A percentile compares a stretch with the other conserved stretches of the same genome.
phyloP scores from a whole-genome alignment of 768 basidiomycete species.

The Pisolithus marmoratus region DNA sequence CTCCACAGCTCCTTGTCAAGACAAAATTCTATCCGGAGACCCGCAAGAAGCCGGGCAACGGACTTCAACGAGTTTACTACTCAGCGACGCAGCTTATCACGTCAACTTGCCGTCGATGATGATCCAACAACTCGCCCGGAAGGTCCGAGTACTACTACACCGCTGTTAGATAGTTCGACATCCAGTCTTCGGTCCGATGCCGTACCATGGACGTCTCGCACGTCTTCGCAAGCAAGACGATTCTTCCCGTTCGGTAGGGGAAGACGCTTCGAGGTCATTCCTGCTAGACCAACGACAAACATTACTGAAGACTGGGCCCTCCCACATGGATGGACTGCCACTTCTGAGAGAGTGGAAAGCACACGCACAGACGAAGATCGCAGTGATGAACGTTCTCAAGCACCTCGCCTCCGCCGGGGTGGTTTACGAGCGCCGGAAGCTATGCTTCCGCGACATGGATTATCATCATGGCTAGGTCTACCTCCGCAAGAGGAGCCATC shows the following conservation, averaged over 20 bases:
- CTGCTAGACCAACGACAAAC: conserved; percentile 24
- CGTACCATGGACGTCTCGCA: neutral
- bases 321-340: conserved; percentile 18
- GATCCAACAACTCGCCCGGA: conserved; percentile 14
- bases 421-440: conserved; percentile 62
- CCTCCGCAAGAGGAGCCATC: conserved; percentile 12
- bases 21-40: conserved; percentile 58
- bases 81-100: conserved; percentile 50
- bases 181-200: conserved; percentile 4
- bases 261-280: conserved; percentile 38
- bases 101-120: conserved; percentile 28
- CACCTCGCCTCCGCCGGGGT: conserved; percentile 60
- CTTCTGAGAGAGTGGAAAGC: conserved; percentile 13
- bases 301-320: conserved; percentile 29
- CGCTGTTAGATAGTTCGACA: neutral
- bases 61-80: conserved; percentile 73
- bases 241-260: conserved; percentile 51
- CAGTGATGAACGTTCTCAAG: conserved; percentile 31
- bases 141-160: neutral
- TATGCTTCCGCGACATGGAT: conserved; percentile 39
- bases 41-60: conserved; percentile 45
- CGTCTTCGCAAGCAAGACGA: conserved; percentile 35
- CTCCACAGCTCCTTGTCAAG: conserved; percentile 38
- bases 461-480: conserved; percentile 29
- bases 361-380: conserved; percentile 22